Evolutionary conservation across 129 eudicot species (phyloP).

Genomic region (Smallanthus sonchifolius): DNA sequence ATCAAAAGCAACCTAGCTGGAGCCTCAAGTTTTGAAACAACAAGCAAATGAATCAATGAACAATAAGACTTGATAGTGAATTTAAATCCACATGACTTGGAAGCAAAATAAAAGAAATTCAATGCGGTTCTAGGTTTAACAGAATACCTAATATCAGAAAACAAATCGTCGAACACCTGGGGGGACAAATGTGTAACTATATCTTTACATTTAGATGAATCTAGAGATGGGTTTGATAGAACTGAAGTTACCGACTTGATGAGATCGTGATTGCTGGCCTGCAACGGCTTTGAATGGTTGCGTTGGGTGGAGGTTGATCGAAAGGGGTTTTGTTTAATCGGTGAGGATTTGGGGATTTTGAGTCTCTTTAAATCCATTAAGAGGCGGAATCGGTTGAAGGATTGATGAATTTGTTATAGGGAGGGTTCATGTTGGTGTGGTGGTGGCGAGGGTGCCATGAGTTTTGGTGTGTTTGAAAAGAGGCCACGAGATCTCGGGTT

Average conservation of each 20-base stretch:
- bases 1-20: conserved; percentile 71
- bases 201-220: conserved; percentile 47
- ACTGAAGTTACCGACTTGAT: conserved; percentile 51
- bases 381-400: neutral
- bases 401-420: neutral
- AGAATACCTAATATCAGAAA: conserved; percentile 34
- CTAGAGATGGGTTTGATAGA: conserved; percentile 50
- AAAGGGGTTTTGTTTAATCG: conserved; percentile 37
- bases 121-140: conserved; percentile 52
- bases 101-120: conserved; percentile 51
- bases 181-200: conserved; percentile 48
- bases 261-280: conserved; percentile 21
- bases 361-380: conserved; percentile 51
- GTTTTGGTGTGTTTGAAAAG: conserved; percentile 29
- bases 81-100: conserved; percentile 37
- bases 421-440: conserved; percentile 13
- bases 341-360: conserved; percentile 27
- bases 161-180: conserved; percentile 52
- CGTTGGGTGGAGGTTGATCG: conserved; percentile 27
- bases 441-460: conserved; percentile 32
- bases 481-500: conserved; percentile 39
- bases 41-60: conserved; percentile 58
- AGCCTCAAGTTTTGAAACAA: conserved; percentile 35
- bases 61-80: conserved; percentile 69
- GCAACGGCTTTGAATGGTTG: conserved; percentile 14